Evolutionary conservation across 2,329 filamentous ascomycete genomes (phyloP).

Genomic region (Rhynchosporium graminicola): DNA sequence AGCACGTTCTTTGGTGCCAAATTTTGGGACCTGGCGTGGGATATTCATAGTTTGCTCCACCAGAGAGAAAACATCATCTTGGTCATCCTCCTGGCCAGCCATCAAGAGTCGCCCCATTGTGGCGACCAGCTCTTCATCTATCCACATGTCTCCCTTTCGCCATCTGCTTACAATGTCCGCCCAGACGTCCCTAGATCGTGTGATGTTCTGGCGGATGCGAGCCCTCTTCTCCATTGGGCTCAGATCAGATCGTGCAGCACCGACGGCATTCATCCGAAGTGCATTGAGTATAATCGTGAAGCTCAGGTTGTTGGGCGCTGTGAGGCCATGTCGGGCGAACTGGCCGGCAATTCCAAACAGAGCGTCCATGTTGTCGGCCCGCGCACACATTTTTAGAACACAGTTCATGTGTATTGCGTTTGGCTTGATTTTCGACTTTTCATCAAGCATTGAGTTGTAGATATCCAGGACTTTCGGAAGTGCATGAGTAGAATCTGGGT

Average conservation of each 20-base stretch:
- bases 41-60: conserved; percentile 83
- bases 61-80: conserved; percentile 71
- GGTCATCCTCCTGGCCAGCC: conserved; percentile 62
- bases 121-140: conserved; percentile 79
- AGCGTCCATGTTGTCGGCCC: conserved; percentile 73
- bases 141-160: conserved; percentile 65
- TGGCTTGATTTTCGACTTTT: conserved; percentile 64
- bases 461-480: conserved; percentile 71
- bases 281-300: conserved; percentile 84
- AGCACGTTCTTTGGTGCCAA: conserved; percentile 22
- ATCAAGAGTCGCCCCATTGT: conserved; percentile 81
- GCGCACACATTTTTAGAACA: conserved; percentile 77
- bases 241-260: conserved; percentile 32
- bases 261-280: conserved; percentile 54
- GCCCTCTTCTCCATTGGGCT: conserved; percentile 35
- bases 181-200: conserved; percentile 77
- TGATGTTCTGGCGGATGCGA: conserved; percentile 51
- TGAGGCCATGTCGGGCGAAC: conserved; percentile 63
- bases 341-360: conserved; percentile 76
- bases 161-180: conserved; percentile 75
- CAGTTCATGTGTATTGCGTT: conserved; percentile 86
- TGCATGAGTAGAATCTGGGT: conserved; percentile 58
- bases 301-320: conserved; percentile 68
- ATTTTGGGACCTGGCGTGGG: conserved; percentile 48
- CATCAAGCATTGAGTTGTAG: conserved; percentile 72